A percentile compares a stretch with the other conserved stretches of the same genome.
phyloP scores from a whole-genome alignment of 495 filamentous ascomycete genomes.

The Penicillium bovifimosum region DNA sequence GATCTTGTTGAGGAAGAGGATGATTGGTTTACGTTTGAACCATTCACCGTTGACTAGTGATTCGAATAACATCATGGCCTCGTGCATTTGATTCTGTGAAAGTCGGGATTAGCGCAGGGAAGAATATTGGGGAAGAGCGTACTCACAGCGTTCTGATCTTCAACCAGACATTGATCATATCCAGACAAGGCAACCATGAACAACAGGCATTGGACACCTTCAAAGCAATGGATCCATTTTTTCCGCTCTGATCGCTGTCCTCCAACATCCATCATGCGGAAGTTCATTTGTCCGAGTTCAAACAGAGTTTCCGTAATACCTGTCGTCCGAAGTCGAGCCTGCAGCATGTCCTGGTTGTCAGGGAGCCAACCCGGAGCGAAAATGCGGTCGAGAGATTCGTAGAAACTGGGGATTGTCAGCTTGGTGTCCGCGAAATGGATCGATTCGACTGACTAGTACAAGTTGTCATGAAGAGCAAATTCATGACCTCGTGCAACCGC shows the following conservation, averaged over 20 bases:
- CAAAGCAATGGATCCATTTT: slow-evolving; percentile 99
- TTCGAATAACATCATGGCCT: slow-evolving; percentile 96
- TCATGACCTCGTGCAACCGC: slow-evolving; percentile 89
- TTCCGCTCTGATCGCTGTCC: slow-evolving; percentile 96
- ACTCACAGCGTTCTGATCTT: slow-evolving; percentile 94
- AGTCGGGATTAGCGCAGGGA: neutral
- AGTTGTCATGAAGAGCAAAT: slow-evolving; percentile 92
- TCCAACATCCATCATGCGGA: slow-evolving; percentile 98
- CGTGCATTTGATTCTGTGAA: slow-evolving; percentile 96
- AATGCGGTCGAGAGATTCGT: slow-evolving; percentile 80
- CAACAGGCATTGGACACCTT: slow-evolving; percentile 88
- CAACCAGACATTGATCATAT: slow-evolving; percentile 94
- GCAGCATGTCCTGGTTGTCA: slow-evolving; percentile 94
- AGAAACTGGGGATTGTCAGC: slow-evolving; percentile 62
- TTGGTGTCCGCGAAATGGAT: neutral
- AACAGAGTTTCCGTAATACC: slow-evolving; percentile 97
- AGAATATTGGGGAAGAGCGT: neutral
- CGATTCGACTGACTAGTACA: slow-evolving; percentile 72
- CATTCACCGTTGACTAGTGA: slow-evolving; percentile 95
- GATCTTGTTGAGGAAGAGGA: slow-evolving; percentile 98
- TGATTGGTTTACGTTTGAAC: slow-evolving; percentile 94
- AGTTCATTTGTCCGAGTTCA: slow-evolving; percentile 89
- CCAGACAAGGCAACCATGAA: slow-evolving; percentile 96
- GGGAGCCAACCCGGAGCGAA: slow-evolving; percentile 85
- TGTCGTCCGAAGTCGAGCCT: slow-evolving; percentile 86